phyloP scores from a whole-genome alignment of 345 rosid genomes.

The Populus tremula region DNA sequence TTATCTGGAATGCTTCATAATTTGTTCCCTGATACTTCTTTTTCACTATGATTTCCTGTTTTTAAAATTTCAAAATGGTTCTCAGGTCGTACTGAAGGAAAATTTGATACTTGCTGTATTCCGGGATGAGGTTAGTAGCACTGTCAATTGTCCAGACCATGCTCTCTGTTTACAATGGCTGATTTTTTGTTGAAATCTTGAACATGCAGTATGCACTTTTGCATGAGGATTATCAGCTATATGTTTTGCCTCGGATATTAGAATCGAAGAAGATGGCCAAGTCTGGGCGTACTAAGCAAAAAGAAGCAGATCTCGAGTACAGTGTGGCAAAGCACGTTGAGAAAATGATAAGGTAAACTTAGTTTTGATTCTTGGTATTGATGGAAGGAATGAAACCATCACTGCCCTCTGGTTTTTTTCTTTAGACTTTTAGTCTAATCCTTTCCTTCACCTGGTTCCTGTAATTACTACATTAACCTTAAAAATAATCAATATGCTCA shows the following conservation, averaged over 20 bases:
- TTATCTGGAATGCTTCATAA: background rate
- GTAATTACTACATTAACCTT: background rate
- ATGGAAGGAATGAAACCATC: background rate
- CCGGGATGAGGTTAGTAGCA: constrained; percentile 82
- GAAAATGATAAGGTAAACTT: constrained; percentile 81
- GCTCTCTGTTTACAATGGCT: constrained; percentile 23
- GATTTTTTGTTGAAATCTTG: constrained; percentile 24
- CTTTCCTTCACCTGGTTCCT: background rate
- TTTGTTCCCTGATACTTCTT: background rate
- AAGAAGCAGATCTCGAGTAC: constrained; percentile 93
- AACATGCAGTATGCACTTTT: constrained; percentile 70
- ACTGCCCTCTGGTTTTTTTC: background rate
- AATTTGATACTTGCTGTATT: constrained; percentile 77
- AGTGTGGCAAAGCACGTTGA: constrained; percentile 99
- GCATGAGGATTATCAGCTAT: constrained; percentile 94
- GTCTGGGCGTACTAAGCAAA: constrained; percentile 90
- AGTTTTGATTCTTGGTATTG: background rate
- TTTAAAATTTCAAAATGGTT: constrained; percentile 19
- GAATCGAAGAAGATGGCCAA: constrained; percentile 99
- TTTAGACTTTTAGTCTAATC: background rate
- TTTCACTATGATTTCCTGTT: background rate
- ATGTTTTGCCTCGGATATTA: constrained; percentile 91
- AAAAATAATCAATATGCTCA: background rate
- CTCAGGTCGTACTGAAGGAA: constrained; percentile 93
- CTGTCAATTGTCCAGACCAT: constrained; percentile 4